Evolutionary conservation across 768 basidiomycete genomes (phyloP).

Genomic region (Punctularia strigosozonata): DNA sequence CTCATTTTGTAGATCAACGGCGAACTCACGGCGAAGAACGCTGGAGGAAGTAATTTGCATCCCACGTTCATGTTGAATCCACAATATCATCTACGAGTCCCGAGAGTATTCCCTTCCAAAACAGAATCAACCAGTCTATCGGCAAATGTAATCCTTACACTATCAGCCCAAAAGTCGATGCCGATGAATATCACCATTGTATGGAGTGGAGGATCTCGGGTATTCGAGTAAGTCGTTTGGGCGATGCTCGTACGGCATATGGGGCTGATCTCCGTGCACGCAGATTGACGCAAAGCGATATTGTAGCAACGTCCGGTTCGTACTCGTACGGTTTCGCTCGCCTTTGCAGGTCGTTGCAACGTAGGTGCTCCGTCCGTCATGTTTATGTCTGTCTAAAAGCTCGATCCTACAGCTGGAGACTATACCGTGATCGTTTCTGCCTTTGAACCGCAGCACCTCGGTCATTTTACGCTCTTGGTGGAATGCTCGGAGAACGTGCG

Average conservation of each 20-base stretch:
- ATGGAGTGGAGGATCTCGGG: conserved; percentile 65
- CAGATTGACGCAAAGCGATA: conserved; percentile 53
- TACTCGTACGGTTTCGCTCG: conserved; percentile 73
- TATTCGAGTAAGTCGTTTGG: conserved; percentile 58
- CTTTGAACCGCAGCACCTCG: conserved; percentile 64
- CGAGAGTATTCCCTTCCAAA: too few relatives aligned
- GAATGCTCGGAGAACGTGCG: conserved; percentile 53
- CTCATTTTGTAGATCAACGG: conserved; percentile 39
- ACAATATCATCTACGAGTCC: conserved; percentile 64
- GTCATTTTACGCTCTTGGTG: conserved; percentile 51
- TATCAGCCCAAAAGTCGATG: conserved; percentile 49
- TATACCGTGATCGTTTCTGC: conserved; percentile 82
- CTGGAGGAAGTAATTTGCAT: conserved; percentile 75
- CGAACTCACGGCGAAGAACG: conserved; percentile 51
- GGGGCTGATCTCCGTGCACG: not conserved
- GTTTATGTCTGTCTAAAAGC: not conserved
- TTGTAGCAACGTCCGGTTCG: conserved; percentile 63
- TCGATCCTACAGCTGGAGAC: conserved; percentile 43
- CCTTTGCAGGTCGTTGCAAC: conserved; percentile 33
- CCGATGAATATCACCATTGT: conserved; percentile 65
- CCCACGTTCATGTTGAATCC: conserved; percentile 87
- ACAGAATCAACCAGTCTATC: too few relatives aligned
- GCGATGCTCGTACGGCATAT: too few relatives aligned
- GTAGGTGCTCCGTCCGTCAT: conserved; percentile 26
- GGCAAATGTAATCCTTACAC: too few relatives aligned